Evolutionary conservation across 1,139 yeast genomes (phyloP).

Genomic region (Lizanozyma gosingica): DNA sequence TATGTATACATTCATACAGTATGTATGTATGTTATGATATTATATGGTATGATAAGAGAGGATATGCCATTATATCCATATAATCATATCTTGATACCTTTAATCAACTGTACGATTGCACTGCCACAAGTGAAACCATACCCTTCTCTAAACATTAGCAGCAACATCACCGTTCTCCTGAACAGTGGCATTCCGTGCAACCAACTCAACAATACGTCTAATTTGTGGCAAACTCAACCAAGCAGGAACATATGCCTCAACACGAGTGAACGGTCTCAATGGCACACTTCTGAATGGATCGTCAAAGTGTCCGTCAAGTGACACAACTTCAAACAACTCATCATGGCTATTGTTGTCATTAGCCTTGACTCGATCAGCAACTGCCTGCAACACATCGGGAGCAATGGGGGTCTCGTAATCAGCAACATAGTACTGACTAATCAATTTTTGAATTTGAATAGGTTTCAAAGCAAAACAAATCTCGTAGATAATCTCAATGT

Average conservation of each 20-base stretch:
- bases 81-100: no score
- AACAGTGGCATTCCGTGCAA: slow-evolving; percentile 66
- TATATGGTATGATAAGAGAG: no score
- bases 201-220: slow-evolving; percentile 82
- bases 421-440: slow-evolving; percentile 83
- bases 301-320: slow-evolving; percentile 75
- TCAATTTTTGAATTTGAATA: slow-evolving; percentile 85
- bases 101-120: no score
- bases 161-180: slow-evolving; percentile 18
- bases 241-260: slow-evolving; percentile 95
- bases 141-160: background rate
- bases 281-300: slow-evolving; percentile 84
- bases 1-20: background rate
- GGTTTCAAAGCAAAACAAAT: slow-evolving; percentile 93
- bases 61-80: no score
- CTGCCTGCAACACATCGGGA: slow-evolving; percentile 70
- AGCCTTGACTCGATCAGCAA: slow-evolving; percentile 76
- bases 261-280: slow-evolving; percentile 78
- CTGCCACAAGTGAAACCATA: no score
- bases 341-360: slow-evolving; percentile 47
- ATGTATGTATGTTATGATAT: background rate
- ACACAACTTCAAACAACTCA: slow-evolving; percentile 60
- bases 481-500: slow-evolving; percentile 87
- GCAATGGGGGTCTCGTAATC: slow-evolving; percentile 95
- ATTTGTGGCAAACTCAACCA: slow-evolving; percentile 86